A percentile compares a stretch with the other conserved stretches of the same genome.
Conservation (phyloP, 352 stramenopile genomes). For the Pythium guiyangense region DNA sequence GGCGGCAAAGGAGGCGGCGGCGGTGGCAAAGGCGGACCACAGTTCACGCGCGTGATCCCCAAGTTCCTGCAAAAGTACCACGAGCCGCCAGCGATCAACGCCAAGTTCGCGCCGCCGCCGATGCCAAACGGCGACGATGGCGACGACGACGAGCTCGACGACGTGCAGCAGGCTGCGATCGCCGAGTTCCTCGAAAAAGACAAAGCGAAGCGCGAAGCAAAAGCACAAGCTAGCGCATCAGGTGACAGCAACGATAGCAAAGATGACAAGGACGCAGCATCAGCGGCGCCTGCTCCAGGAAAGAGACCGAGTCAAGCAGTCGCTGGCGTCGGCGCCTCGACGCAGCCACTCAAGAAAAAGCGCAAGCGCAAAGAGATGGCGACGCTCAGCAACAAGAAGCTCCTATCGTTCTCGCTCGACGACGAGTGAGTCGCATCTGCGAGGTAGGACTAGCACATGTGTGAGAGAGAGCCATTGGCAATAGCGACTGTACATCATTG, state of each 20-base stretch:
- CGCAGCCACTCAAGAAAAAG: slow-evolving; percentile 24
- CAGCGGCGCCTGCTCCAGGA: slow-evolving; percentile 1
- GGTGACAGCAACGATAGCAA: slow-evolving; percentile 20
- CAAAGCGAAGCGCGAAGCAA: slow-evolving; percentile 29
- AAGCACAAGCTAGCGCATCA: slow-evolving; percentile 10
- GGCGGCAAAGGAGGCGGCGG: slow-evolving; percentile 29
- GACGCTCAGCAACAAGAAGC: slow-evolving; percentile 68
- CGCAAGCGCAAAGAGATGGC: slow-evolving; percentile 54
- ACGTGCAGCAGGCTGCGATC: slow-evolving; percentile 77
- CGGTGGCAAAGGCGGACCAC: slow-evolving; percentile 24
- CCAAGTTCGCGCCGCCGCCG: slow-evolving; percentile 57
- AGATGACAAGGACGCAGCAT: neutral
- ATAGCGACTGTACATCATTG: neutral
- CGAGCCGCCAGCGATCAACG: slow-evolving; percentile 49
- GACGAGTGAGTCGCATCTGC: slow-evolving; percentile 29
- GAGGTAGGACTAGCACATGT: no score
- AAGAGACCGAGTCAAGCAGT: slow-evolving; percentile 36
- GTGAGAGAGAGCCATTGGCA: neutral
- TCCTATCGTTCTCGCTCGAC: slow-evolving; percentile 83
- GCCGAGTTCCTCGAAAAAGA: slow-evolving; percentile 62
- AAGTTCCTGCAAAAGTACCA: slow-evolving; percentile 84
- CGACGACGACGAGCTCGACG: slow-evolving; percentile 65
- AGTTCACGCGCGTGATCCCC: slow-evolving; percentile 81
- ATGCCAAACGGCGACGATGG: slow-evolving; percentile 39
- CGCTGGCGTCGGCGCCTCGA: slow-evolving; percentile 15